A percentile compares a stretch with the other conserved stretches of the same genome.
phyloP scores from a whole-genome alignment of 495 filamentous ascomycete species.

The Apiosordaria backusii region DNA sequence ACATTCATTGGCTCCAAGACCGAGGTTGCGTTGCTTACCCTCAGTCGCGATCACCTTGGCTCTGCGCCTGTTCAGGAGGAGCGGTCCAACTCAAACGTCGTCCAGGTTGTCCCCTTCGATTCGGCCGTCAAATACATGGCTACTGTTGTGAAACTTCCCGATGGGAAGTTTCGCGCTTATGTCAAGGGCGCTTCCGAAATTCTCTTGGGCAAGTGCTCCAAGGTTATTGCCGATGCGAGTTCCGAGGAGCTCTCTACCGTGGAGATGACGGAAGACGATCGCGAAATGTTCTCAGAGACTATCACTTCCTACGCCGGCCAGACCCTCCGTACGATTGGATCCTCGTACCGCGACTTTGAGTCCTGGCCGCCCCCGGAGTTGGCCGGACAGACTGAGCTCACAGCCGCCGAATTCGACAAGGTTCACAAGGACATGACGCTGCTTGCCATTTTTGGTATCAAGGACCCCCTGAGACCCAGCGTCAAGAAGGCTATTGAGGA shows the following conservation, averaged over 20 bases:
- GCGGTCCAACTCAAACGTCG: conserved; percentile 63
- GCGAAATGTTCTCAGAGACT: conserved; percentile 55
- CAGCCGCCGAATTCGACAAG: conserved; percentile 66
- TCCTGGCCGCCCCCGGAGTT: conserved; percentile 80
- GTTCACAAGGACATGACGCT: conserved; percentile 71
- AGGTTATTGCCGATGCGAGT: conserved; percentile 64
- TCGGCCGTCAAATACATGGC: conserved; percentile 88
- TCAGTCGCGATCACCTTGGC: conserved; percentile 69
- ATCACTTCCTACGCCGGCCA: conserved; percentile 77
- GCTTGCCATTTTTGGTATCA: conserved; percentile 79
- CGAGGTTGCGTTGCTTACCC: conserved; percentile 74
- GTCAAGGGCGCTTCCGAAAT: conserved; percentile 90
- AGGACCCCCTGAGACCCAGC: conserved; percentile 80
- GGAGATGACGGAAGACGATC: conserved; percentile 54
- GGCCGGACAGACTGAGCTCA: conserved; percentile 65
- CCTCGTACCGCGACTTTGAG: conserved; percentile 85
- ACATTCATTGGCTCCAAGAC: conserved; percentile 87
- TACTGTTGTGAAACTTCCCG: conserved; percentile 59
- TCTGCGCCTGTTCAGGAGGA: conserved; percentile 67
- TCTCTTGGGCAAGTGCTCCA: conserved; percentile 65
- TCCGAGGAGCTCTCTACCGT: conserved; percentile 49
- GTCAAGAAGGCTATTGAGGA: conserved; percentile 70
- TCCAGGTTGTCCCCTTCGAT: conserved; percentile 81
- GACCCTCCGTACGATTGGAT: conserved; percentile 82
- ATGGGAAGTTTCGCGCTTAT: conserved; percentile 65